Percentiles rank a stretch among this genome's conserved stretches.
Evolutionary conservation across 2,329 filamentous ascomycete species (phyloP).

Genomic region (Pseudocercospora macadamiae): DNA sequence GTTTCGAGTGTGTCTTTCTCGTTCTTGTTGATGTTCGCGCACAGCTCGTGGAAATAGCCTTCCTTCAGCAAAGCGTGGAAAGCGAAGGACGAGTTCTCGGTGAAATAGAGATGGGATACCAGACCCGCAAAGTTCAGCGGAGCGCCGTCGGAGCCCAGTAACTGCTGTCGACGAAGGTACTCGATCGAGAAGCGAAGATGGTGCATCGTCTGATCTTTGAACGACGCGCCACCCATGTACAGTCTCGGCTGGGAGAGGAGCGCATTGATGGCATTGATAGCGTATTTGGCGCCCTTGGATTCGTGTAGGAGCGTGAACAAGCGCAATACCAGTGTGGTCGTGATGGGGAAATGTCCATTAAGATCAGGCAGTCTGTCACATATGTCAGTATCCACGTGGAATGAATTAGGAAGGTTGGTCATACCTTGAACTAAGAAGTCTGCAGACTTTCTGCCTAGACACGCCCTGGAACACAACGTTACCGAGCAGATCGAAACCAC

Average conservation of each 20-base stretch:
- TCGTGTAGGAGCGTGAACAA: slow-evolving; percentile 68
- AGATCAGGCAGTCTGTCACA: slow-evolving; percentile 74
- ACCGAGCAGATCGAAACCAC: slow-evolving; percentile 78
- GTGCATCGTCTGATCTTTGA: slow-evolving; percentile 71
- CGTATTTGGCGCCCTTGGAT: slow-evolving; percentile 65
- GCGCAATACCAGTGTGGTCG: slow-evolving; percentile 71
- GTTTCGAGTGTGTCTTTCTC: slow-evolving; percentile 57
- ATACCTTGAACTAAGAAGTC: slow-evolving; percentile 73
- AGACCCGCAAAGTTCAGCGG: slow-evolving; percentile 74
- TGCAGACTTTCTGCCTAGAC: slow-evolving; percentile 61
- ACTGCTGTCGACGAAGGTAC: slow-evolving; percentile 69
- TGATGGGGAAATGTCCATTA: slow-evolving; percentile 77
- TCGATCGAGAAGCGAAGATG: slow-evolving; percentile 81
- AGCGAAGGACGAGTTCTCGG: slow-evolving; percentile 73
- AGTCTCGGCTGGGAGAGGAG: slow-evolving; percentile 70
- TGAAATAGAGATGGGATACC: slow-evolving; percentile 74
- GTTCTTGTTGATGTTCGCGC: slow-evolving; percentile 57
- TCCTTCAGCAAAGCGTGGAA: slow-evolving; percentile 74
- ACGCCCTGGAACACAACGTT: slow-evolving; percentile 79
- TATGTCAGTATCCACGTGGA: no score
- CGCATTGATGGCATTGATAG: slow-evolving; percentile 64
- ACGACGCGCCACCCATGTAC: slow-evolving; percentile 70
- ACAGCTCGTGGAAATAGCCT: slow-evolving; percentile 70
- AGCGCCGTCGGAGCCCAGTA: slow-evolving; percentile 63
- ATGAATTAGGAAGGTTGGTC: no score